Conservation (phyloP, 495 filamentous ascomycete species). For the Neurospora sp. region DNA sequence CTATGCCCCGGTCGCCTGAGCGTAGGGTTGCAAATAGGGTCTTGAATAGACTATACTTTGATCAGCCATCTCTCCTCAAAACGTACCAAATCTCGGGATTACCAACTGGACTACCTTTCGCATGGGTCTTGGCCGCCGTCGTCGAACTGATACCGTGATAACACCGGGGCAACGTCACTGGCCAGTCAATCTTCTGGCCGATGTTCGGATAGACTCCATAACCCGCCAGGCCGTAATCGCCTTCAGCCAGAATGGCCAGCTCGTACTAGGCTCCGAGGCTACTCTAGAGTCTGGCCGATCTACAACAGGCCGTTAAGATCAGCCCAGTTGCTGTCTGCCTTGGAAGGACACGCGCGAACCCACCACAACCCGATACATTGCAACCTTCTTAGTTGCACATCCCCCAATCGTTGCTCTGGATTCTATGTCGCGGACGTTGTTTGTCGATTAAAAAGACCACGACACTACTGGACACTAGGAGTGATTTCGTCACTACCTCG, state of each 20-base stretch:
- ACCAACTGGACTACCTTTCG: background rate
- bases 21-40: background rate
- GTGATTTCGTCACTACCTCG: background rate
- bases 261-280: background rate
- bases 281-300: too few relatives aligned
- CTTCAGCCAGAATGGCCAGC: background rate
- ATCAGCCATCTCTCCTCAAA: background rate
- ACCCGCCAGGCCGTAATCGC: background rate
- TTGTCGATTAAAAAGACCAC: background rate
- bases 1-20: constrained; percentile 22
- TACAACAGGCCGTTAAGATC: background rate
- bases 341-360: background rate
- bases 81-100: background rate
- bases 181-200: background rate
- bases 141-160: background rate
- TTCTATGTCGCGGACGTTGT: background rate
- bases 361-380: background rate
- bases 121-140: background rate
- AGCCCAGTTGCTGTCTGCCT: background rate
- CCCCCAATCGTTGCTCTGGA: background rate
- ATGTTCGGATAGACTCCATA: background rate
- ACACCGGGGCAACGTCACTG: background rate
- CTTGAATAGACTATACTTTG: constrained; percentile 7
- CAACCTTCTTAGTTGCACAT: background rate
- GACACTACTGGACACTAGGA: background rate